Conservation (phyloP, 2,329 filamentous ascomycete species). For the Ophiognomonia clavigignenti-juglandacearum region DNA sequence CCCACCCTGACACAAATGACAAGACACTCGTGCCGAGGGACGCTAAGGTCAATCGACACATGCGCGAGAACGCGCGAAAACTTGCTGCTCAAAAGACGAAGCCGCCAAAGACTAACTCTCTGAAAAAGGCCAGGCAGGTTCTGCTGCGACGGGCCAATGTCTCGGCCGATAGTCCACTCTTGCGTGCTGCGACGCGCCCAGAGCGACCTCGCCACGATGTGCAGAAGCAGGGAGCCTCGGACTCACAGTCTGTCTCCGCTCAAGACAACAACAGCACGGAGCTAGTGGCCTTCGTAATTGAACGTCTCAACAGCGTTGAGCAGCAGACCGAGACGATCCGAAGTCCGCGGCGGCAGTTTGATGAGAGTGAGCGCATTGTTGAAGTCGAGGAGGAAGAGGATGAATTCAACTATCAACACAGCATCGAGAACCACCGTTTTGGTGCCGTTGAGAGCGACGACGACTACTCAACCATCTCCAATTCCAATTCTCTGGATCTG, state of each 20-base stretch:
- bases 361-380: too few species aligned
- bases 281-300: not conserved
- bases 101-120: not conserved
- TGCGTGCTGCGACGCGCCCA: not conserved
- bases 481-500: not conserved
- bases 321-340: not conserved
- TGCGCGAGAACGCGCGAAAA: conserved; percentile 8
- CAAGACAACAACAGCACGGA: not conserved
- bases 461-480: not conserved
- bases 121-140: conserved; percentile 7
- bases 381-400: too few species aligned
- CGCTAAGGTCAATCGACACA: not conserved
- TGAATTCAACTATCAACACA: too few species aligned
- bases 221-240: not conserved
- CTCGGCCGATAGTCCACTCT: conserved; percentile 1
- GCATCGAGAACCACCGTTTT: too few species aligned
- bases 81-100: not conserved
- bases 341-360: too few species aligned
- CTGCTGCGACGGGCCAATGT: conserved; percentile 5
- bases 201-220: not conserved
- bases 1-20: not conserved
- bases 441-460: too few species aligned
- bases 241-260: not conserved
- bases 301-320: not conserved
- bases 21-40: not conserved